phyloP scores from a whole-genome alignment of 2,329 filamentous ascomycete genomes.

The Fusarium torreyae region DNA sequence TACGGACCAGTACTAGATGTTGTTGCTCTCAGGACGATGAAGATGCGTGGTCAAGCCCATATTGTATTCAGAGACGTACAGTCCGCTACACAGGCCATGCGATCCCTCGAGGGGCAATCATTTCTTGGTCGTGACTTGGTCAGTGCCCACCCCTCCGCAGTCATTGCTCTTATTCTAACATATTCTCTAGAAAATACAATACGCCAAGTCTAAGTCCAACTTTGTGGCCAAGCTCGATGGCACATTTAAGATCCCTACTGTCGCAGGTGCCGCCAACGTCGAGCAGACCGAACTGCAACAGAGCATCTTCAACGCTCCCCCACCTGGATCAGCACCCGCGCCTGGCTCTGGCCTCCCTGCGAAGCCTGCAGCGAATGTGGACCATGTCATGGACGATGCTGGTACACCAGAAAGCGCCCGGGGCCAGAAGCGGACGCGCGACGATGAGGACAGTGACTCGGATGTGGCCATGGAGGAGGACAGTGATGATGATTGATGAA shows the following conservation, averaged over 20 bases:
- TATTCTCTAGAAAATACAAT: slow-evolving; percentile 82
- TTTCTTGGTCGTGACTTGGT: slow-evolving; percentile 92
- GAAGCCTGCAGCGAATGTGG: slow-evolving; percentile 64
- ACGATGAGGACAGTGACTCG: slow-evolving; percentile 75
- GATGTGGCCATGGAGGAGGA: slow-evolving; percentile 80
- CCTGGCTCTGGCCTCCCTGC: slow-evolving; percentile 59
- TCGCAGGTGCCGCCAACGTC: slow-evolving; percentile 67
- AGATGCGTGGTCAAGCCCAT: slow-evolving; percentile 97
- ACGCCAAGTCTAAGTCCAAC: slow-evolving; percentile 91
- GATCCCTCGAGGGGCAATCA: slow-evolving; percentile 85
- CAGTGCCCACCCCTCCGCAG: slow-evolving; percentile 54
- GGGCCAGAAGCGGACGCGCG: slow-evolving; percentile 79
- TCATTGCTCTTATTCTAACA: slow-evolving; percentile 14
- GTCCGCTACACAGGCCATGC: slow-evolving; percentile 94
- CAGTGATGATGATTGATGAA: slow-evolving; percentile 77
- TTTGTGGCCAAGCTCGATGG: slow-evolving; percentile 93
- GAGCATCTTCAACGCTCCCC: slow-evolving; percentile 82
- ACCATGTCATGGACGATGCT: slow-evolving; percentile 66
- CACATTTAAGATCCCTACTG: slow-evolving; percentile 81
- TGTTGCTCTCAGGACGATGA: slow-evolving; percentile 87
- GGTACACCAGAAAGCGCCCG: slow-evolving; percentile 67
- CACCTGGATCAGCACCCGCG: slow-evolving; percentile 64
- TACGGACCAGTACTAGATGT: slow-evolving; percentile 95
- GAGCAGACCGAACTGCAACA: slow-evolving; percentile 82
- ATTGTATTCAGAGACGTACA: slow-evolving; percentile 91